Conservation (phyloP, 2,329 filamentous ascomycete species). For the Fusarium nisikadoi region DNA sequence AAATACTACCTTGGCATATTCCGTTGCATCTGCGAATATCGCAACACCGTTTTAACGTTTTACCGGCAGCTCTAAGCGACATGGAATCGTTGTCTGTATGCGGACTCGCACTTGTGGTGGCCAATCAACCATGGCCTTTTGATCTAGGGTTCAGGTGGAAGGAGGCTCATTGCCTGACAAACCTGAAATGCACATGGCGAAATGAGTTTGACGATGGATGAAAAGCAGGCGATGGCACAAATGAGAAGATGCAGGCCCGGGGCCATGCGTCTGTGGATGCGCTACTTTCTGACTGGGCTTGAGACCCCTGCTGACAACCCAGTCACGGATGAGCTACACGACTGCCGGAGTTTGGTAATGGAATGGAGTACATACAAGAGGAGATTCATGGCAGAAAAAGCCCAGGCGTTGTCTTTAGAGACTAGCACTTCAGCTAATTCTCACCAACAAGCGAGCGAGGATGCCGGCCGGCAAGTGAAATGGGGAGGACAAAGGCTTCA, state of each 20-base stretch:
- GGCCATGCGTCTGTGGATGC: conserved; percentile 34
- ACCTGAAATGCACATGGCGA: conserved; percentile 17
- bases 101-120: not conserved
- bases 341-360: conserved; percentile 24
- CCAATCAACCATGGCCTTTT: not conserved
- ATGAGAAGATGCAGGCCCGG: conserved; percentile 27
- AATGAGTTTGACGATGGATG: conserved; percentile 26
- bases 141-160: not conserved
- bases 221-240: conserved; percentile 21
- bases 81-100: conserved; percentile 1
- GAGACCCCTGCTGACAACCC: conserved; percentile 37
- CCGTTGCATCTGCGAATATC: conserved; percentile 18
- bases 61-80: not conserved
- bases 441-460: conserved; percentile 26
- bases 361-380: conserved; percentile 24
- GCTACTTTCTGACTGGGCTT: conserved; percentile 45
- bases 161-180: conserved; percentile 22
- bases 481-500: conserved; percentile 30
- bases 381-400: conserved; percentile 25
- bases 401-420: conserved; percentile 13
- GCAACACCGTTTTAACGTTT: conserved; percentile 13
- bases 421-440: conserved; percentile 29
- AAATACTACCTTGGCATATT: conserved; percentile 22
- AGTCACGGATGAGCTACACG: conserved; percentile 29
- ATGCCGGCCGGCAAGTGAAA: conserved; percentile 15